Conservation (phyloP, 2,329 filamentous ascomycete genomes). For the Colletotrichum sp. region DNA sequence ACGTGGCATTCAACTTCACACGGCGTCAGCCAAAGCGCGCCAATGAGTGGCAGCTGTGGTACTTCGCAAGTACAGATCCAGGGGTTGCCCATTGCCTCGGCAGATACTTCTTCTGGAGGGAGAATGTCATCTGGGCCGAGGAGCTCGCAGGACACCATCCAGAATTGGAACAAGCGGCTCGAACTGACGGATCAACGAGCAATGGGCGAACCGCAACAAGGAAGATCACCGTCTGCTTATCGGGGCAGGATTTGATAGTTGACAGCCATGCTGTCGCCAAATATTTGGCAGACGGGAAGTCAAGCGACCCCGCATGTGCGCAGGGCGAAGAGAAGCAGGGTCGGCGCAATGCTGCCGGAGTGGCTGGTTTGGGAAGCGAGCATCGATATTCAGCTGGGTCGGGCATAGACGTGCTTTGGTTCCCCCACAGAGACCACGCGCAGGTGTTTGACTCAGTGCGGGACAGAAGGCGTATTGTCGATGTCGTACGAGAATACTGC, state of each 20-base stretch:
- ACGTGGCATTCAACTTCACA: slow-evolving; percentile 76
- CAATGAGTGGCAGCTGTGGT: slow-evolving; percentile 75
- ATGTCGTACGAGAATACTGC: not conserved
- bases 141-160: slow-evolving; percentile 48
- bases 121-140: slow-evolving; percentile 75
- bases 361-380: not conserved
- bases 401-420: slow-evolving; percentile 65
- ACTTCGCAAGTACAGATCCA: slow-evolving; percentile 72
- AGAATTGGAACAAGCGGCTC: not conserved
- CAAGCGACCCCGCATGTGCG: slow-evolving; percentile 14
- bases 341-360: slow-evolving; percentile 11
- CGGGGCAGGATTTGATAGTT: slow-evolving; percentile 68
- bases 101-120: slow-evolving; percentile 73
- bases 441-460: slow-evolving; percentile 58
- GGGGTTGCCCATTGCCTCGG: slow-evolving; percentile 69
- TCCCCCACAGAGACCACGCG: slow-evolving; percentile 66
- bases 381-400: slow-evolving; percentile 21
- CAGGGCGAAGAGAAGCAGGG: slow-evolving; percentile 21
- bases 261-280: slow-evolving; percentile 61
- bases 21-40: slow-evolving; percentile 55
- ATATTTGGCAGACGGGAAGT: slow-evolving; percentile 49
- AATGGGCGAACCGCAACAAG: slow-evolving; percentile 27
- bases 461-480: slow-evolving; percentile 32
- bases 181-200: not conserved
- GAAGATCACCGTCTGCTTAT: slow-evolving; percentile 61